Percentiles rank a stretch among this genome's conserved stretches.
These are phyloP conservation scores for Calonectria multiphialidica DNA, from an alignment of 2,329 filamentous ascomycete genomes.

Conservation along the genomic window DNA sequence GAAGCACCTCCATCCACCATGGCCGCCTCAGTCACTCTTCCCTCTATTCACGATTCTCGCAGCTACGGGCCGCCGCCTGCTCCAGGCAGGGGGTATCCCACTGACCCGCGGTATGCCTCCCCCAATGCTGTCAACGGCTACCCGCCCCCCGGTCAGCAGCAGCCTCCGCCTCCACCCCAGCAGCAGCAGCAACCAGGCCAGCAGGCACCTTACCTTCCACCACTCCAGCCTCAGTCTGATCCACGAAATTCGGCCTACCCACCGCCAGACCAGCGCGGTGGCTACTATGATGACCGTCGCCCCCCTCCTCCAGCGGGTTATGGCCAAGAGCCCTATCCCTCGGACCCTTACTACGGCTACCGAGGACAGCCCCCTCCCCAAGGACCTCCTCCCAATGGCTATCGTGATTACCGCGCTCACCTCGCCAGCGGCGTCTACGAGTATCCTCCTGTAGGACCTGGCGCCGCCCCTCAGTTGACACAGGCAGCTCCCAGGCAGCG, in stretches of 20 bases:
- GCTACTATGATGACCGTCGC: slow-evolving; percentile 52
- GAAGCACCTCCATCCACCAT: slow-evolving; percentile 50
- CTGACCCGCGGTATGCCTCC: slow-evolving; percentile 56
- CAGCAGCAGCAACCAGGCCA: slow-evolving; percentile 46
- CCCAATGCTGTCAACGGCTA: slow-evolving; percentile 61
- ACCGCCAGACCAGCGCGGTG: slow-evolving; percentile 54
- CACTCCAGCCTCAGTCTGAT: slow-evolving; percentile 52
- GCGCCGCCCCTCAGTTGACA: slow-evolving; percentile 52
- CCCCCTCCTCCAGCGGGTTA: slow-evolving; percentile 46
- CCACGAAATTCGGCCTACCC: slow-evolving; percentile 51
- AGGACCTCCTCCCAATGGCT: slow-evolving; percentile 43
- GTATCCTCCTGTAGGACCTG: slow-evolving; percentile 51
- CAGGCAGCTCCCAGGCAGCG: slow-evolving; percentile 69
- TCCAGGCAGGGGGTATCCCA: slow-evolving; percentile 48
- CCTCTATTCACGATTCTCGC: slow-evolving; percentile 63
- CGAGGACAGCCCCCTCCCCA: slow-evolving; percentile 41
- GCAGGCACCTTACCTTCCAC: slow-evolving; percentile 51
- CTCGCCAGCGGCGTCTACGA: slow-evolving; percentile 46
- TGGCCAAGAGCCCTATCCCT: slow-evolving; percentile 50
- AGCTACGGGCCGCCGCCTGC: slow-evolving; percentile 49
- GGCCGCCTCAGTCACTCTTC: slow-evolving; percentile 60
- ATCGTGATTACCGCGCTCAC: slow-evolving; percentile 44
- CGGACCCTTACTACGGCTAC: slow-evolving; percentile 51
- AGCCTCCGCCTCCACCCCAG: slow-evolving; percentile 29
- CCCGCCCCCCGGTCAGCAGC: slow-evolving; percentile 50